Conservation (phyloP, 768 basidiomycete species). For the Amylocystis lapponica region DNA sequence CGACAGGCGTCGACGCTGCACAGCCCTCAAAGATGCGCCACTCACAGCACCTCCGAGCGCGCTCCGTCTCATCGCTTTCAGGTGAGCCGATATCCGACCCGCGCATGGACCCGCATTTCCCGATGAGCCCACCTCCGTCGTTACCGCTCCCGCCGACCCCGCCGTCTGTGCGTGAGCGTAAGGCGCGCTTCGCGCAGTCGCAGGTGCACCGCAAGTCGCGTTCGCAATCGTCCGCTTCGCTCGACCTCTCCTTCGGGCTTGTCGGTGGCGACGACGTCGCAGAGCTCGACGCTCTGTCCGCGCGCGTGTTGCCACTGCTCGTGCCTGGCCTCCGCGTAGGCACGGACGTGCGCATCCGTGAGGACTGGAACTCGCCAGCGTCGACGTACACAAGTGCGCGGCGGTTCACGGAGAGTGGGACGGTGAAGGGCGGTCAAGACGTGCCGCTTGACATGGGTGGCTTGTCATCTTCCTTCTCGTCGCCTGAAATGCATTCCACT, state of each 20-base stretch:
- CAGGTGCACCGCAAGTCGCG: slow-evolving; percentile 53
- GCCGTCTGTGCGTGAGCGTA: slow-evolving; percentile 50
- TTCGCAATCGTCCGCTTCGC: slow-evolving; percentile 45
- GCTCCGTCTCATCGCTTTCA: slow-evolving; percentile 50
- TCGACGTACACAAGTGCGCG: slow-evolving; percentile 3
- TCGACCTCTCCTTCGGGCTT: slow-evolving; percentile 56
- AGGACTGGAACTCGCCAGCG: slow-evolving; percentile 12
- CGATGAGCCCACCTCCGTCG: slow-evolving; percentile 51
- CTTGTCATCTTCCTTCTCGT: slow-evolving; percentile 39
- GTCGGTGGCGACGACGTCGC: slow-evolving; percentile 46
- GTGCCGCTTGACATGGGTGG: slow-evolving; percentile 27
- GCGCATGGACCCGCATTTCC: slow-evolving; percentile 14
- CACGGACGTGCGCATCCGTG: slow-evolving; percentile 46
- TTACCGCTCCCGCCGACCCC: slow-evolving; percentile 75
- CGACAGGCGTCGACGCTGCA: slow-evolving; percentile 11
- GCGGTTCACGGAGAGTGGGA: not conserved
- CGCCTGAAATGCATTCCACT: slow-evolving; percentile 56
- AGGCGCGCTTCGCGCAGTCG: slow-evolving; percentile 47
- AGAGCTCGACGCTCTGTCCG: slow-evolving; percentile 68
- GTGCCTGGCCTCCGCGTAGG: slow-evolving; percentile 62
- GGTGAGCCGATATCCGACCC: slow-evolving; percentile 34
- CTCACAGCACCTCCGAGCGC: slow-evolving; percentile 49
- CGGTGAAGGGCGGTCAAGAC: slow-evolving; percentile 10
- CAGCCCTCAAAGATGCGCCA: slow-evolving; percentile 8
- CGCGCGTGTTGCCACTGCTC: slow-evolving; percentile 60